Evolutionary conservation across 305 asterid species (phyloP).

Genomic region (Fraxinus velutina): DNA sequence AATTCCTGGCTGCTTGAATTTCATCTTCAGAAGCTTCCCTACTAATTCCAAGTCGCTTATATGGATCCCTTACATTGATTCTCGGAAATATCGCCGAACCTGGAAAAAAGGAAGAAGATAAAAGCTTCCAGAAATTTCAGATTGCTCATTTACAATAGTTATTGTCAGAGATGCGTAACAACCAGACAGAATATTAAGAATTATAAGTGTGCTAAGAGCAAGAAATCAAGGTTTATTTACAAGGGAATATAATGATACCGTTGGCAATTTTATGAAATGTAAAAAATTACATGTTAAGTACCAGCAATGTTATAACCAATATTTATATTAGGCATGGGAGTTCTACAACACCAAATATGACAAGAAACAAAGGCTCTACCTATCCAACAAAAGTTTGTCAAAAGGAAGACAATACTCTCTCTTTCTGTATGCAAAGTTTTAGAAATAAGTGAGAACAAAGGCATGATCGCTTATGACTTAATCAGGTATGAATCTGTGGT

Average conservation of each 20-base stretch:
- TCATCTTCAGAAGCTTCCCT: slow-evolving; percentile 84
- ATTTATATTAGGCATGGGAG: background rate
- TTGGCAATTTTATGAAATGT: background rate
- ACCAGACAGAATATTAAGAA: background rate
- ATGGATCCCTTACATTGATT: slow-evolving; percentile 71
- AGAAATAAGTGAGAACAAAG: background rate
- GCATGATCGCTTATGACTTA: background rate
- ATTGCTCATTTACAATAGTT: background rate
- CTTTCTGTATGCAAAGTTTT: background rate
- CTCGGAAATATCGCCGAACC: slow-evolving; percentile 73
- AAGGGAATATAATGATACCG: background rate
- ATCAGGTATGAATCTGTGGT: background rate
- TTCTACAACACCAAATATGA: background rate
- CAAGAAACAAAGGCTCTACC: background rate
- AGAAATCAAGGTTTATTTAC: background rate
- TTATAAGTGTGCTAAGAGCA: background rate
- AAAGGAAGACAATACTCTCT: background rate
- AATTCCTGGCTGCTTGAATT: slow-evolving; percentile 72
- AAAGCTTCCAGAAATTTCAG: slow-evolving; percentile 10
- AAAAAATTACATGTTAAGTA: slow-evolving; percentile 8
- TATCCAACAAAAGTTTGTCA: slow-evolving; percentile 1
- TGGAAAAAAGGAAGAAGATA: slow-evolving; percentile 10
- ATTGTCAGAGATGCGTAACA: slow-evolving; percentile 8
- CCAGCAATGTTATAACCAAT: background rate
- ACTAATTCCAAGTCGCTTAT: slow-evolving; percentile 81